Evolutionary conservation across 2,329 filamentous ascomycete genomes (phyloP), one percentile per base, ranked within the genome.

Genomic region (Botrytis medusae): DNA sequence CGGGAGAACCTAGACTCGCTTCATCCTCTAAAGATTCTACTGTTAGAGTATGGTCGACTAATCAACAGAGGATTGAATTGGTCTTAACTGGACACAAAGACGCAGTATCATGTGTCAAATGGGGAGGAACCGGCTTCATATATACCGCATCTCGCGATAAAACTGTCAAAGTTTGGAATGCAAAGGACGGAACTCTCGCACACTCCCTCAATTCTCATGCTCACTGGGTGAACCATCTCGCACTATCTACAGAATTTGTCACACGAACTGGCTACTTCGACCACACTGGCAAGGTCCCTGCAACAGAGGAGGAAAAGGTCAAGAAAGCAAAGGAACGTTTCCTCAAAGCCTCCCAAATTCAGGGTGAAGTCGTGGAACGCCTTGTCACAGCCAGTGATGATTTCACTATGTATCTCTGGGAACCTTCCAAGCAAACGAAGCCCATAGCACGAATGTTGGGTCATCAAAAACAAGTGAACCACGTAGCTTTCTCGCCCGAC

Each of bases 351-450:
- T 93, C 94, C 8, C 92, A 87, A 2, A 87, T 94, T 42, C 89
- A 91, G 76, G 92, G 92, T 40, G 89, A 91, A 79, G 86, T 97
- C 34, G 90, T 92, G 1, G 96, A 99, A 84, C 89, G 93, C 42
- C 84, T 98, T 6, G 93, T 97, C 4, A 97, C 94, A 14, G 96
- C 95, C 3, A 95, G 92, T 77, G 96, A 98, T 80, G 96, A 99
- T 82, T 97, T 95, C 82, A 97, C 95, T 9, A 95, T 99, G 88
- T 97, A 94, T 81, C 87, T 99, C 12, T 99, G 95, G 95, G 93
- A 97, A 74, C 95, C 95, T 0, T 86, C 90, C 16, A 87, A 86
- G 61, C 91, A 91, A 6, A 93, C 87, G 12, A 98, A 98, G 82
- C 95, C 95, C 0, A 85, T 98, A 5, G 92, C 93, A n/a, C 87